Evolutionary conservation across 306 rosid species (phyloP).

Genomic region (Lathyrus tuberosus): DNA sequence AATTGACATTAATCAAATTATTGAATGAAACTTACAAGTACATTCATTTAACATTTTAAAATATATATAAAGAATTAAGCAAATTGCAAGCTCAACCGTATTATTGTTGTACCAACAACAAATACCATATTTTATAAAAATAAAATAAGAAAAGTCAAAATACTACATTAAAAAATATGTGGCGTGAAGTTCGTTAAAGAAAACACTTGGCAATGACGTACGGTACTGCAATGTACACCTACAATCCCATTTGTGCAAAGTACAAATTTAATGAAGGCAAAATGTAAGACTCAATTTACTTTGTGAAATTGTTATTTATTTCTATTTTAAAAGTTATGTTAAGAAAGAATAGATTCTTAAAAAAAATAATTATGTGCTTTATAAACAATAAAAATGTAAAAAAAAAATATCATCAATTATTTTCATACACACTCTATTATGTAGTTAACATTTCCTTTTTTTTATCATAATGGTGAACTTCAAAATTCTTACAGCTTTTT

Average conservation of each 20-base stretch:
- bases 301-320: no score
- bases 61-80: background rate
- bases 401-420: no score
- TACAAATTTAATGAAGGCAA: background rate
- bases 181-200: background rate
- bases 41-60: background rate
- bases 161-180: background rate
- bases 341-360: no score
- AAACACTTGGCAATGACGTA: conserved; percentile 4
- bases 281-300: no score
- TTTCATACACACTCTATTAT: no score
- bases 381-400: no score
- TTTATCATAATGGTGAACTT: no score
- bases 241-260: conserved; percentile 28
- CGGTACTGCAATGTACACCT: conserved; percentile 28
- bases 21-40: background rate
- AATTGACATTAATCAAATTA: conserved; percentile 1
- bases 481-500: no score
- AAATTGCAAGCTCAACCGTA: conserved; percentile 14
- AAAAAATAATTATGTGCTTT: no score
- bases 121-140: background rate
- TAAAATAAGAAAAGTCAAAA: background rate
- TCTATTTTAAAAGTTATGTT: no score
- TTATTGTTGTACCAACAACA: conserved; percentile 30
- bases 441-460: no score